phyloP scores from a whole-genome alignment of 2,329 filamentous ascomycete species.

The Diaporthe citri region DNA sequence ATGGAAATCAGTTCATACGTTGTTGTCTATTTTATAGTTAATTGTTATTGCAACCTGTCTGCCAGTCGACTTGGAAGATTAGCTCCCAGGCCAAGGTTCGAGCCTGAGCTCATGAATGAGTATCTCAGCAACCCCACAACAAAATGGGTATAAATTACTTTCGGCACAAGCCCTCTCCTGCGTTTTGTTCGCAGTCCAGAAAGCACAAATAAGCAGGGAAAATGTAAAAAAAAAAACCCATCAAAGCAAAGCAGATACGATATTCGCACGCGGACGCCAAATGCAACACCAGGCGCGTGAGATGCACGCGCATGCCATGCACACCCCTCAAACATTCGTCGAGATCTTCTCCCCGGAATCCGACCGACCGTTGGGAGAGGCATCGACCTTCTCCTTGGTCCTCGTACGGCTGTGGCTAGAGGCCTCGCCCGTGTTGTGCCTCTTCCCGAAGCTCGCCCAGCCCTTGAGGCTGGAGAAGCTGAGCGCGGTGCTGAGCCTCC shows the following conservation, averaged over 20 bases:
- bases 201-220: not conserved
- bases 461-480: slow-evolving; percentile 65
- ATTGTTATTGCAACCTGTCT: not conserved
- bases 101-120: slow-evolving; percentile 16
- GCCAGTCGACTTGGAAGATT: not conserved
- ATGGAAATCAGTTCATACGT: not conserved
- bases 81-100: not conserved
- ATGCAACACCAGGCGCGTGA: slow-evolving; percentile 12
- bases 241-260: not conserved
- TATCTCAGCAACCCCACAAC: not conserved
- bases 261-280: not conserved
- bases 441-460: slow-evolving; percentile 52
- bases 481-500: slow-evolving; percentile 61
- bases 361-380: not conserved
- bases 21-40: not conserved
- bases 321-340: slow-evolving; percentile 17
- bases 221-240: not conserved
- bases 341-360: slow-evolving; percentile 8
- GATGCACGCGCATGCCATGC: slow-evolving; percentile 3
- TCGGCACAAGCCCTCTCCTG: not conserved
- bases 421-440: slow-evolving; percentile 44
- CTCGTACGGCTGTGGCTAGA: not conserved
- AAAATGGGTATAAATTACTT: slow-evolving; percentile 7
- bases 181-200: not conserved
- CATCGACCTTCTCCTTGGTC: slow-evolving; percentile 10